Percentiles rank a stretch among this genome's conserved stretches.
These are phyloP conservation scores for Trichaptum fuscoviolaceum DNA, from an alignment of 768 basidiomycete species.

Conservation along the genomic window DNA sequence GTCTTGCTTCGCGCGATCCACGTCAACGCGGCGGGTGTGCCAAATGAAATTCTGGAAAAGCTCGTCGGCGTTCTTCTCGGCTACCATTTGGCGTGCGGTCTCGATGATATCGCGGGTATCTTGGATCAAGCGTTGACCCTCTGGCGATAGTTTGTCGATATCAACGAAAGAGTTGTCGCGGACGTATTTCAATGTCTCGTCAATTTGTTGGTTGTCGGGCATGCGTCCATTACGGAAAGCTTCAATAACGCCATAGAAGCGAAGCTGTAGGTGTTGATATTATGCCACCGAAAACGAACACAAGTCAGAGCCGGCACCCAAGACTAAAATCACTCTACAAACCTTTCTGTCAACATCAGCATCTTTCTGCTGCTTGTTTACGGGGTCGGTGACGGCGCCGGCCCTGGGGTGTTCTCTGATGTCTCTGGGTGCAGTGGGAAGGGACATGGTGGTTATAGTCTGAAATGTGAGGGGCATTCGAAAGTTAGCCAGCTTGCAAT, in stretches of 20 bases:
- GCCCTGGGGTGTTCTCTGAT: slow-evolving; percentile 50
- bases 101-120: slow-evolving; percentile 78
- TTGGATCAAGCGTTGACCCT: slow-evolving; percentile 70
- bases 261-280: slow-evolving; percentile 55
- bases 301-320: slow-evolving; percentile 4
- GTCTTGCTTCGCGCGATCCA: slow-evolving; percentile 37
- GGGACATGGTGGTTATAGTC: slow-evolving; percentile 44
- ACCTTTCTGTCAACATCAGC: slow-evolving; percentile 81
- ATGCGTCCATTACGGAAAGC: slow-evolving; percentile 76
- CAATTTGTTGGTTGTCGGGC: slow-evolving; percentile 79
- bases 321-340: neutral
- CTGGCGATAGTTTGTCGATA: slow-evolving; percentile 60
- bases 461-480: neutral
- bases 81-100: slow-evolving; percentile 66
- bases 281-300: neutral
- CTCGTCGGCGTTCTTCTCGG: slow-evolving; percentile 85
- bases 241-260: slow-evolving; percentile 73
- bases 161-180: slow-evolving; percentile 56
- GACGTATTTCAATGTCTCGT: slow-evolving; percentile 64
- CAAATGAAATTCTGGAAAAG: slow-evolving; percentile 89
- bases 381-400: slow-evolving; percentile 63
- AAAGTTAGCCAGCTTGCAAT: neutral
- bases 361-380: slow-evolving; percentile 53
- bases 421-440: slow-evolving; percentile 58
- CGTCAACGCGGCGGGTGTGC: slow-evolving; percentile 58